A percentile compares a stretch with the other conserved stretches of the same genome.
Evolutionary conservation across 2,329 filamentous ascomycete species (phyloP).

Genomic region (Diaporthe capsici): DNA sequence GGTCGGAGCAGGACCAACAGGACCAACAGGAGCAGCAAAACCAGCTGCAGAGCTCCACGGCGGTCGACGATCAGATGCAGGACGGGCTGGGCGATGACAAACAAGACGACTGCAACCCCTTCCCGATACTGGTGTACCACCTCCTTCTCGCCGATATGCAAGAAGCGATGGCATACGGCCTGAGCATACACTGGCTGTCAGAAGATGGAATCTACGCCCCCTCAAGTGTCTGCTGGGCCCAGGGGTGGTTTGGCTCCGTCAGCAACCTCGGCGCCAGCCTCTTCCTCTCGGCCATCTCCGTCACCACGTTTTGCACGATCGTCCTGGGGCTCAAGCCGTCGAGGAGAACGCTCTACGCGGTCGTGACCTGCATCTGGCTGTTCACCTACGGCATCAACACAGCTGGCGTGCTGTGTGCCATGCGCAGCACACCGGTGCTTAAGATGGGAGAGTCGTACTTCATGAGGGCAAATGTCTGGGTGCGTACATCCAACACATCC

Average conservation of each 20-base stretch:
- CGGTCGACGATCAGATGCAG: not conserved
- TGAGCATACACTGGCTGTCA: constrained; percentile 40
- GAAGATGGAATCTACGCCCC: constrained; percentile 39
- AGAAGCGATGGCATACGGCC: constrained; percentile 34
- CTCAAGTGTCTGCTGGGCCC: constrained; percentile 35
- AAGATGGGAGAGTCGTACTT: constrained; percentile 12
- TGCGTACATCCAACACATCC: not conserved
- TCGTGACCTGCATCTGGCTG: not conserved
- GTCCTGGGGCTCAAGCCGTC: constrained; percentile 30
- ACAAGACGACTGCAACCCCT: constrained; percentile 34
- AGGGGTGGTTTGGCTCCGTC: constrained; percentile 41
- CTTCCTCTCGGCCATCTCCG: constrained; percentile 38
- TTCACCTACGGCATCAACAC: constrained; percentile 17
- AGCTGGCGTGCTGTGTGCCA: not conserved
- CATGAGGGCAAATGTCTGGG: constrained; percentile 34
- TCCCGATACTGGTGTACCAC: constrained; percentile 42
- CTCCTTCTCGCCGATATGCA: constrained; percentile 41
- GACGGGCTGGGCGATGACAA: not conserved
- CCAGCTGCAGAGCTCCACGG: not conserved
- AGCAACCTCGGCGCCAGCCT: constrained; percentile 34
- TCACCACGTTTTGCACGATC: constrained; percentile 37
- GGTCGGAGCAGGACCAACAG: not conserved
- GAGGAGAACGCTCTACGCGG: not conserved
- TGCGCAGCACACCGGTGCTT: not conserved
- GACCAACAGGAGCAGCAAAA: not conserved